Conservation (phyloP, 208 protist species). For the Phytomonas sp. region DNA sequence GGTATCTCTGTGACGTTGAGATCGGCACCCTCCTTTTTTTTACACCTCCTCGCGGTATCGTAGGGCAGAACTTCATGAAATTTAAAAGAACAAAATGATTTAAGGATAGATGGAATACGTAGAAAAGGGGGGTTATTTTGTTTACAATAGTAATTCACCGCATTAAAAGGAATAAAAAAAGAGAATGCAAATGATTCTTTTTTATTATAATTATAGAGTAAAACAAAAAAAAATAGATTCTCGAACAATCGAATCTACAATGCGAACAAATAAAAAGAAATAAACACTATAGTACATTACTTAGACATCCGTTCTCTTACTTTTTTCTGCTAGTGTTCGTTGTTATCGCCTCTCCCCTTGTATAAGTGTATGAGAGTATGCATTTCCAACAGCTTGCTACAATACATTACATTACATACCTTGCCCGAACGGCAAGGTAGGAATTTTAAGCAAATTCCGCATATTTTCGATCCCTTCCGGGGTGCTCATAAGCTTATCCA, state of each 20-base stretch:
- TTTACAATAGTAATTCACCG: background rate
- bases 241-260: too few relatives aligned
- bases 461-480: background rate
- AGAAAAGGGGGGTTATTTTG: background rate
- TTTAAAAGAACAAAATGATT: too few relatives aligned
- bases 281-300: too few relatives aligned
- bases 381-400: background rate
- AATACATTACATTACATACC: background rate
- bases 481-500: slow-evolving; percentile 8
- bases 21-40: background rate
- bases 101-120: too few relatives aligned
- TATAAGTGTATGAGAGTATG: too few relatives aligned
- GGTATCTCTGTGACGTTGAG: too few relatives aligned
- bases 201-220: background rate
- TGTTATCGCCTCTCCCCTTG: too few relatives aligned
- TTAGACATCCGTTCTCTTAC: too few relatives aligned
- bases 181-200: background rate
- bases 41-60: background rate
- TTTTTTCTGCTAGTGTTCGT: too few relatives aligned
- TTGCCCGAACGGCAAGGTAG: background rate
- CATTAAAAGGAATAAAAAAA: background rate
- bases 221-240: too few relatives aligned
- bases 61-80: background rate
- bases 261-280: too few relatives aligned
- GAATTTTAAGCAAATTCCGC: slow-evolving; percentile 3